Conservation (phyloP, 1,284 basidiomycete species). For the Xanthoconium separans region DNA sequence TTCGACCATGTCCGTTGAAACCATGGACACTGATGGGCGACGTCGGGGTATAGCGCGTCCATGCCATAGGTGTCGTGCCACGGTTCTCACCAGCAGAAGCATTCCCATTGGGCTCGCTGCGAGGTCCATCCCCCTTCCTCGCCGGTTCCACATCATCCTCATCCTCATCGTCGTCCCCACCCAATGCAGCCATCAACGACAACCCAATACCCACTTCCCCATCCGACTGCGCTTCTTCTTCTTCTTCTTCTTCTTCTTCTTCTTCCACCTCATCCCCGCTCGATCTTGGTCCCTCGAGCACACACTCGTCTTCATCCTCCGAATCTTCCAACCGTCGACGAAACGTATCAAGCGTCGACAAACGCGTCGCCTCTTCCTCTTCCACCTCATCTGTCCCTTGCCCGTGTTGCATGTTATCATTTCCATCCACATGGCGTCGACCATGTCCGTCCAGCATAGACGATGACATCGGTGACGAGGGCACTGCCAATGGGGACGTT, state of each 20-base stretch:
- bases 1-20: conserved; percentile 1
- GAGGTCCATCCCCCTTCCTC: conserved; percentile 29
- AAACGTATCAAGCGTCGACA: conserved; percentile 30
- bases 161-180: conserved; percentile 27
- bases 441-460: background rate
- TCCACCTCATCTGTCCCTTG: conserved; percentile 8
- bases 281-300: background rate
- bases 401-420: background rate
- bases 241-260: conserved; percentile 11
- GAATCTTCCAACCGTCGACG: conserved; percentile 20
- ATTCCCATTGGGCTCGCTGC: conserved; percentile 3
- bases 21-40: conserved; percentile 16
- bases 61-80: conserved; percentile 18
- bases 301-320: conserved; percentile 7
- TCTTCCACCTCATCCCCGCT: background rate
- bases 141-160: conserved; percentile 17
- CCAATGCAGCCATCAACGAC: conserved; percentile 57
- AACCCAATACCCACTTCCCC: conserved; percentile 68
- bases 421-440: background rate
- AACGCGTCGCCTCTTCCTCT: conserved; percentile 20
- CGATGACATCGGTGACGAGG: conserved; percentile 14
- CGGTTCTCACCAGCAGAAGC: conserved; percentile 1
- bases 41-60: conserved; percentile 31
- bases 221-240: conserved; percentile 41
- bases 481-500: conserved; percentile 16